These are phyloP conservation scores for Chiua virens DNA, from an alignment of 768 basidiomycete genomes.

Conservation along the genomic window DNA sequence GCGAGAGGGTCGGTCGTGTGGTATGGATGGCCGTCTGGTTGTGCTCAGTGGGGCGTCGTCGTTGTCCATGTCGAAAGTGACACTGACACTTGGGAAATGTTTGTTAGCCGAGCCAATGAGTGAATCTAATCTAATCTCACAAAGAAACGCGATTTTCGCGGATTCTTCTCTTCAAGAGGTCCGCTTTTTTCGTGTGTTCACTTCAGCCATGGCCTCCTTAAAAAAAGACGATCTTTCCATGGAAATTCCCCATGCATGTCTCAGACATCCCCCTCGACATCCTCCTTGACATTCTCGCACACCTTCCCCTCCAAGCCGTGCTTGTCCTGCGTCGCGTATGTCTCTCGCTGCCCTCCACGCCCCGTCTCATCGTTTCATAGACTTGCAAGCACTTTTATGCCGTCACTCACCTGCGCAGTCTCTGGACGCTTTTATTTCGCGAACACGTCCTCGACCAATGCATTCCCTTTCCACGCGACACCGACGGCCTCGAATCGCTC, in stretches of 20 bases:
- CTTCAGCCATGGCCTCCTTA: neutral
- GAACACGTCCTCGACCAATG: conserved; percentile 40
- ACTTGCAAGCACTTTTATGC: conserved; percentile 44
- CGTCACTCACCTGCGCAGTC: conserved; percentile 44
- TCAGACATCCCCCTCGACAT: conserved; percentile 55
- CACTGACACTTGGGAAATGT: no score
- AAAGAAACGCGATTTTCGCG: conserved; percentile 18
- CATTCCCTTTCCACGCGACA: conserved; percentile 47
- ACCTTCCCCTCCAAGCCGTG: conserved; percentile 43
- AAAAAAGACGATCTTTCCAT: no score
- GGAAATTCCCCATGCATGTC: no score
- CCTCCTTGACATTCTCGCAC: conserved; percentile 41
- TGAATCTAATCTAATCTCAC: conserved; percentile 19
- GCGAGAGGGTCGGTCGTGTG: conserved; percentile 25
- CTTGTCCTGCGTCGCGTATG: conserved; percentile 49
- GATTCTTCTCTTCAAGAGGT: conserved; percentile 4
- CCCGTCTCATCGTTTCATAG: conserved; percentile 29
- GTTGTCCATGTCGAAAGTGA: conserved; percentile 13
- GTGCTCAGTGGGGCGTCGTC: conserved; percentile 5
- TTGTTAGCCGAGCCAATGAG: neutral
- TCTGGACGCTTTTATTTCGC: conserved; percentile 51
- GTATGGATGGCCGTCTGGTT: conserved; percentile 6
- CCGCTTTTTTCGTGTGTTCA: conserved; percentile 24
- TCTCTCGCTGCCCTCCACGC: neutral
- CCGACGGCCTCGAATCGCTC: conserved; percentile 45